These are phyloP conservation scores for Albizia julibrissin DNA, from an alignment of 306 rosid species.

Conservation along the genomic window DNA sequence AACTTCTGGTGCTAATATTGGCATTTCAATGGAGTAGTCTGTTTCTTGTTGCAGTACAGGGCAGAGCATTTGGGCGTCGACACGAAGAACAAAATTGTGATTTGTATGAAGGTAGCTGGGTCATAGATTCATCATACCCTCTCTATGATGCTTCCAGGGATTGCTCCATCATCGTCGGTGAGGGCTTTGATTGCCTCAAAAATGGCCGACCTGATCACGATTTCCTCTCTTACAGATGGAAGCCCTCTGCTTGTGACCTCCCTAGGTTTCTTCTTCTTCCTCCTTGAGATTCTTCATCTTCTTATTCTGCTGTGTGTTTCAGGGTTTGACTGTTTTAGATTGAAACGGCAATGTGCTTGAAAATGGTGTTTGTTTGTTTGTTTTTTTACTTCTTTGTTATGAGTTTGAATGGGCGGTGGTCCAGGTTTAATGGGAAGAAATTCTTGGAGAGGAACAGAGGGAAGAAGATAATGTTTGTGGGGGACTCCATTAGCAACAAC, in stretches of 20 bases:
- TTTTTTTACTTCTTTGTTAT: not conserved
- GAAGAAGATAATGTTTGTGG: conserved; percentile 69
- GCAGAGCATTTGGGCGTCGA: not conserved
- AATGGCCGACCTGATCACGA: conserved; percentile 59
- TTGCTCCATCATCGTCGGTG: conserved; percentile 59
- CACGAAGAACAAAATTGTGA: conserved; percentile 33
- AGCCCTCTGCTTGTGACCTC: conserved; percentile 57
- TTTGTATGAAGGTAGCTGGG: conserved; percentile 54
- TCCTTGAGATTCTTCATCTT: not conserved
- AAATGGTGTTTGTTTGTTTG: not conserved
- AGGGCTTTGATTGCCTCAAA: conserved; percentile 52
- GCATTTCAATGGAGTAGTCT: conserved; percentile 9
- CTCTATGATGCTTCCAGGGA: conserved; percentile 48
- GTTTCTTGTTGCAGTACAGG: conserved; percentile 23
- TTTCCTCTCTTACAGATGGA: conserved; percentile 66
- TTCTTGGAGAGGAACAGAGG: conserved; percentile 64
- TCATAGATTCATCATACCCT: conserved; percentile 42
- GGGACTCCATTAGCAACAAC: conserved; percentile 81
- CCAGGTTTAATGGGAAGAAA: conserved; percentile 62
- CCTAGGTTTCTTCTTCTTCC: conserved; percentile 43
- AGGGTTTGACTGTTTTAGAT: not conserved
- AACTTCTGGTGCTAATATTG: not conserved
- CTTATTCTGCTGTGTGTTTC: not conserved
- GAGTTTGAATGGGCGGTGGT: not conserved
- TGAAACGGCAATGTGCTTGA: not conserved